Conservation (phyloP, 805 yeast genomes). For the Kazachstania bromeliacearum region DNA sequence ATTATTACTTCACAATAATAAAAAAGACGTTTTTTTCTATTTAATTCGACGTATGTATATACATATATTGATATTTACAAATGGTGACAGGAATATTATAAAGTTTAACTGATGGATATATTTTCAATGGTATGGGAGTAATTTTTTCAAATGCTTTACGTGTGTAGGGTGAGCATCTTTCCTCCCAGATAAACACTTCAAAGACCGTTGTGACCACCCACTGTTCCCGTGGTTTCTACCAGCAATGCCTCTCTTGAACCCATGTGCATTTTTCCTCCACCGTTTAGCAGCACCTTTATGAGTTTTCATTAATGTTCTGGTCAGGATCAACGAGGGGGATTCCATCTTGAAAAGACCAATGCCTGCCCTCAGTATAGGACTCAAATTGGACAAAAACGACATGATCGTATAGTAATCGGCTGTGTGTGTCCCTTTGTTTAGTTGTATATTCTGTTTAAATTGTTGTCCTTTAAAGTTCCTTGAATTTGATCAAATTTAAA, state of each 20-base stretch:
- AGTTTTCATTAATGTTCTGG: conserved; percentile 49
- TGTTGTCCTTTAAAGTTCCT: background rate
- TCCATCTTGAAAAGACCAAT: conserved; percentile 4
- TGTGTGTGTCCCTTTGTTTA: background rate
- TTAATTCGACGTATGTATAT: background rate
- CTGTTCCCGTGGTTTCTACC: conserved; percentile 92
- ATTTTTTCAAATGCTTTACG: conserved; percentile 47
- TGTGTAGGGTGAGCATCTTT: conserved; percentile 48
- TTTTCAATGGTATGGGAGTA: conserved; percentile 39
- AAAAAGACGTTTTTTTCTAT: background rate
- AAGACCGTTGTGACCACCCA: conserved; percentile 62
- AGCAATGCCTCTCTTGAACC: conserved; percentile 62
- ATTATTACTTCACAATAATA: too few relatives aligned
- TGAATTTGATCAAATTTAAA: too few relatives aligned
- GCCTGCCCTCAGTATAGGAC: conserved; percentile 1
- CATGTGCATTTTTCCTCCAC: conserved; percentile 65
- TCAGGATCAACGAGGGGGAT: conserved; percentile 13
- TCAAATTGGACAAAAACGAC: conserved; percentile 2
- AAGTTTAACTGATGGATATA: too few relatives aligned
- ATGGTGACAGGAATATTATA: background rate
- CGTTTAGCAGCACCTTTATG: conserved; percentile 84
- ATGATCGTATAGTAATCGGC: background rate
- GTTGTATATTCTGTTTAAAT: background rate
- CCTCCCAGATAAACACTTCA: conserved; percentile 52
- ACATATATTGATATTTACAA: background rate